phyloP scores from a whole-genome alignment of 2,329 filamentous ascomycete species.

The Monosporascus sp. region DNA sequence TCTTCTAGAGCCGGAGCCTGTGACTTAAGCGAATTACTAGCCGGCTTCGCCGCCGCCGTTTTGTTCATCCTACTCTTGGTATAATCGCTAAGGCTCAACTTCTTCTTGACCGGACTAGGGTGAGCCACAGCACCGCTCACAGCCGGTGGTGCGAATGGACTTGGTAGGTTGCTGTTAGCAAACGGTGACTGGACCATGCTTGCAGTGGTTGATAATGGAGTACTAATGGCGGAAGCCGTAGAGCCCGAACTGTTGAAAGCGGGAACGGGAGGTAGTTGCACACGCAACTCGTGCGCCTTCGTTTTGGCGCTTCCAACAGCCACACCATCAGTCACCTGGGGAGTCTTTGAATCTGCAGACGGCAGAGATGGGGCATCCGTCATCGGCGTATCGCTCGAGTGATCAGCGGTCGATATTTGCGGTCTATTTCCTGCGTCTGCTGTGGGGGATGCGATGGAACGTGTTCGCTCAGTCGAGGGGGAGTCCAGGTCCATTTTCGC shows the following conservation, averaged over 20 bases:
- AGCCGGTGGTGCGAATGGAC: constrained; percentile 35
- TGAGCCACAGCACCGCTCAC: constrained; percentile 40
- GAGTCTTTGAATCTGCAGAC: constrained; percentile 14
- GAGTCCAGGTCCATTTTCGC: constrained; percentile 37
- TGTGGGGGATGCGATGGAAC: constrained; percentile 4
- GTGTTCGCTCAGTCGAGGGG: constrained; percentile 26
- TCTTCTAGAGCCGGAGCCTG: constrained; percentile 33
- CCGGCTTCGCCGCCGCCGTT: constrained; percentile 39
- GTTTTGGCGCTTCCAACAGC: constrained; percentile 7
- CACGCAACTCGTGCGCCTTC: constrained; percentile 28
- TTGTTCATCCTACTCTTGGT: constrained; percentile 54
- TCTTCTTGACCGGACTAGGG: constrained; percentile 61
- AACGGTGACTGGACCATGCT: constrained; percentile 47
- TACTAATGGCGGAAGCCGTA: constrained; percentile 31
- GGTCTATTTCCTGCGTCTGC: constrained; percentile 11
- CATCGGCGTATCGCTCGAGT: constrained; percentile 23
- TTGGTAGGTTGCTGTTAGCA: constrained; percentile 32
- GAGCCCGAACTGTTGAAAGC: constrained; percentile 38
- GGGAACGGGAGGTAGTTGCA: constrained; percentile 53
- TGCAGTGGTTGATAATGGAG: constrained; percentile 41
- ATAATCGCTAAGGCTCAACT: constrained; percentile 62
- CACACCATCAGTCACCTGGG: neutral
- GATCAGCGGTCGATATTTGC: constrained; percentile 7
- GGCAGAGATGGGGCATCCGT: constrained; percentile 27
- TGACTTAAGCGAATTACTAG: constrained; percentile 31